phyloP scores from a whole-genome alignment of 2,329 filamentous ascomycete species.

The Monosporascus sp. region DNA sequence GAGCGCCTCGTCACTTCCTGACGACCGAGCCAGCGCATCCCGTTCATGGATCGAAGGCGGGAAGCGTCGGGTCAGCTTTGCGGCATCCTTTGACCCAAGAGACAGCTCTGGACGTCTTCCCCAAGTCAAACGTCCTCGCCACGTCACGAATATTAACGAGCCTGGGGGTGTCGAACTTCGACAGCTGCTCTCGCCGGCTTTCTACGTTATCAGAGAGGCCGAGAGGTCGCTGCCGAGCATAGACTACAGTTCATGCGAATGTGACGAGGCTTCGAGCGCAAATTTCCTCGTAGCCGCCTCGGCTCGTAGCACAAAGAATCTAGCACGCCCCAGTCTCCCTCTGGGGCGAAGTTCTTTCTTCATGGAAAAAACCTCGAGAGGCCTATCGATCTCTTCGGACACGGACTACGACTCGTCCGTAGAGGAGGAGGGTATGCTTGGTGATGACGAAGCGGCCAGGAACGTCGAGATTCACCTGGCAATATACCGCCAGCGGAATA shows the following conservation, averaged over 20 bases:
- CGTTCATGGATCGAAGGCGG: slow-evolving; percentile 28
- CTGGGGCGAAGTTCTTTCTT: background rate
- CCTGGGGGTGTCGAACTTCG: slow-evolving; percentile 10
- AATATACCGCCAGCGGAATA: slow-evolving; percentile 37
- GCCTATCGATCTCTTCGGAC: slow-evolving; percentile 41
- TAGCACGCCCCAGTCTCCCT: slow-evolving; percentile 2
- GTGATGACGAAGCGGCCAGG: slow-evolving; percentile 43
- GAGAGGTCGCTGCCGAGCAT: slow-evolving; percentile 12
- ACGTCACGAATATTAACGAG: slow-evolving; percentile 11
- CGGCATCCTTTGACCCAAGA: slow-evolving; percentile 24
- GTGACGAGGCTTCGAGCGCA: slow-evolving; percentile 12
- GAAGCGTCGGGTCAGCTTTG: slow-evolving; percentile 34
- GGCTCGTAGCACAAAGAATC: background rate
- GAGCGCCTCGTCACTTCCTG: slow-evolving; percentile 25
- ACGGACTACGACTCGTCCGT: slow-evolving; percentile 31
- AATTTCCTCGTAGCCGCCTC: slow-evolving; percentile 9
- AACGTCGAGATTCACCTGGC: slow-evolving; percentile 44
- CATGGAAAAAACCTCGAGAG: slow-evolving; percentile 46
- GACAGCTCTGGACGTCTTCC: slow-evolving; percentile 33
- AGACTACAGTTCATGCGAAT: slow-evolving; percentile 14
- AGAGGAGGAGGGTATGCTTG: slow-evolving; percentile 34
- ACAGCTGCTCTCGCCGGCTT: slow-evolving; percentile 18
- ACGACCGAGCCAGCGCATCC: slow-evolving; percentile 13
- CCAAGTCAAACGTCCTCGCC: slow-evolving; percentile 24
- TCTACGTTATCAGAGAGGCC: slow-evolving; percentile 29